These are phyloP conservation scores for Annulohypoxylon truncatum DNA, from an alignment of 2,329 filamentous ascomycete species.

Conservation along the genomic window DNA sequence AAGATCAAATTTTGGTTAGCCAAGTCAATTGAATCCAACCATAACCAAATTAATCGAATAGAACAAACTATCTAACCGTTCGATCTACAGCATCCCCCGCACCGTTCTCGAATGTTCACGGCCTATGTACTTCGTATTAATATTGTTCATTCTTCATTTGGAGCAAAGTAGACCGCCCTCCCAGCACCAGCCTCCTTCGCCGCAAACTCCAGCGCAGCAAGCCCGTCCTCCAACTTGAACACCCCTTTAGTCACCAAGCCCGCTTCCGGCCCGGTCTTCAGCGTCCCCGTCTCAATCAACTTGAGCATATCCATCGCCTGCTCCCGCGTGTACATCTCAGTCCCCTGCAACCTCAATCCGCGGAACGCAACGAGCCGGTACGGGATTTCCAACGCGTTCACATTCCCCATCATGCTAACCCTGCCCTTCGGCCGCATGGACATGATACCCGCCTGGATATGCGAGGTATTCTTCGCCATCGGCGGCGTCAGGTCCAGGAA, in stretches of 20 bases:
- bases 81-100: not conserved
- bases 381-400: constrained; percentile 18
- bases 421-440: constrained; percentile 22
- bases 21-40: not conserved
- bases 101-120: not conserved
- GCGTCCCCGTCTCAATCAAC: constrained; percentile 31
- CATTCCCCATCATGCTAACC: constrained; percentile 26
- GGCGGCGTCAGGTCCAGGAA: constrained; percentile 25
- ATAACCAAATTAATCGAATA: not conserved
- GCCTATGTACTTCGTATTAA: too few relatives aligned
- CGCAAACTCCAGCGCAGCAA: constrained; percentile 17
- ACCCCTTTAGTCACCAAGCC: constrained; percentile 23
- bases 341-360: constrained; percentile 21
- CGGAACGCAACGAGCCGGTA: not conserved
- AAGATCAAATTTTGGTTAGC: not conserved
- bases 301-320: constrained; percentile 29
- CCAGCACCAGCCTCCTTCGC: constrained; percentile 25
- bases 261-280: constrained; percentile 27
- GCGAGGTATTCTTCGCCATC: constrained; percentile 15
- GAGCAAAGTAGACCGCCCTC: constrained; percentile 22
- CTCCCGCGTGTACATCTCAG: constrained; percentile 32
- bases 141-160: constrained; percentile 15
- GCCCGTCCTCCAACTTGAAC: constrained; percentile 24
- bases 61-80: not conserved
- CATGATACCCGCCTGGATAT: constrained; percentile 28